Conservation (phyloP, 148 eudicot genomes). For the Limonium bicolor region DNA sequence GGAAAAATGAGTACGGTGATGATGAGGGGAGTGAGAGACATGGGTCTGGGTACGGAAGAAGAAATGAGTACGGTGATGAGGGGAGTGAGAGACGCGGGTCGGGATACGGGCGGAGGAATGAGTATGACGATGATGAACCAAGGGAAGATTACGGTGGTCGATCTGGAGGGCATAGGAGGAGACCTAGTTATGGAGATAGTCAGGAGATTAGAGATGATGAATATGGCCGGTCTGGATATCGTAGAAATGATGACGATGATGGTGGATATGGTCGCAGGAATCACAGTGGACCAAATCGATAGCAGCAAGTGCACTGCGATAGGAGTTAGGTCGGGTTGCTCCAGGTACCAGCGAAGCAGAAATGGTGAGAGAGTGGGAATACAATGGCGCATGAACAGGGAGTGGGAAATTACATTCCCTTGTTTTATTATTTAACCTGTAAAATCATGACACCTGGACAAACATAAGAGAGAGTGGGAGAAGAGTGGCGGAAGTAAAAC, state of each 20-base stretch:
- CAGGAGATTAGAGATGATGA: slow-evolving; percentile 2
- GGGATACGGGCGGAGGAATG: slow-evolving; percentile 16
- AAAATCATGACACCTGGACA: no score
- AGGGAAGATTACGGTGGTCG: background rate
- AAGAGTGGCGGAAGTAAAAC: no score
- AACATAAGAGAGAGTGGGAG: no score
- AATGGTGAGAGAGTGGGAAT: no score
- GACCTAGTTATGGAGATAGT: slow-evolving; percentile 3
- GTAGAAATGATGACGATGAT: slow-evolving; percentile 18
- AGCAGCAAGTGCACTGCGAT: no score
- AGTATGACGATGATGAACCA: background rate
- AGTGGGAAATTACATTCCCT: no score
- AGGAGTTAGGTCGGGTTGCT: no score
- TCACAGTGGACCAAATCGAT: no score
- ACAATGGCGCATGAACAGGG: no score
- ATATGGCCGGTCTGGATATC: slow-evolving; percentile 26
- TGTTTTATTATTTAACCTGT: no score
- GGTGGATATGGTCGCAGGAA: slow-evolving; percentile 60
- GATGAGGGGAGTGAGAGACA: background rate
- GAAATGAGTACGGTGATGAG: no score
- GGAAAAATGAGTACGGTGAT: slow-evolving; percentile 6
- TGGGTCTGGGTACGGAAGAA: background rate
- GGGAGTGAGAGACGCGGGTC: slow-evolving; percentile 29
- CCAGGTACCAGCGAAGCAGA: no score
- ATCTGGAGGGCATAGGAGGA: background rate